Evolutionary conservation across 2,329 filamentous ascomycete species (phyloP), one percentile per base, ranked within the genome.

Genomic region (Aspergillus aculeatinus): DNA sequence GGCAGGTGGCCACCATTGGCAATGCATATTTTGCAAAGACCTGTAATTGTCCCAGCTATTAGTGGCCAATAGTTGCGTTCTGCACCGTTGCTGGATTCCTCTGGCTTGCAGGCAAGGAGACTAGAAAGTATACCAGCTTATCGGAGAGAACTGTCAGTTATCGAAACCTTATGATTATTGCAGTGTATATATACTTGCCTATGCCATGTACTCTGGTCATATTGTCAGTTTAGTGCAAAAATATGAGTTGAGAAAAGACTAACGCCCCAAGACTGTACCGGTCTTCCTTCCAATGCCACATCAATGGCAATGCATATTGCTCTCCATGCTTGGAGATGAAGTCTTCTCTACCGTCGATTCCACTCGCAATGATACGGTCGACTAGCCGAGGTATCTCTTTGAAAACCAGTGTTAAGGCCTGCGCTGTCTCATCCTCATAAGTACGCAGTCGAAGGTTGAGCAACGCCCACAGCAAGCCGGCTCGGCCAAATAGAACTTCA

Each of bases 221-320:
- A 10, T 1, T 48, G n/a, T 51, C n/a, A 52, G 31, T 44, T 31
- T 35, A 14, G n/a, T 31, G 29, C n/a, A 21, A 12, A 23, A 11
- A 14, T 39, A 14, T 25, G 16, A 3, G 19, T 2, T 39, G 9
- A 16, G 25, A 25, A 23, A 25, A 48, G 5, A 73, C 76, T 73
- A 54, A 77, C 76, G 73, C 70, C 63, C 77, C 77, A 39, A 77
- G 66, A 48, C 69, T 69, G 59, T 74, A 77, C 52, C 72, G 64
- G 3, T 65, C 70, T 59, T 75, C 71, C 66, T 69, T 69, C 72
- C 75, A 79, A 14, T 68, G 63, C 70, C 76, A 79, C 76, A 79
- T 79, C 55, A 79, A 60, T 11, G 75, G 75, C 55, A 78, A 64
- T 6, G 72, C 68, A 35, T 70, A 64, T 35, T 69, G 51, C 3